Percentiles rank a stretch among this genome's conserved stretches.
These are phyloP conservation scores for Flaveria linearis DNA, from an alignment of 129 eudicot species.

Conservation along the genomic window DNA sequence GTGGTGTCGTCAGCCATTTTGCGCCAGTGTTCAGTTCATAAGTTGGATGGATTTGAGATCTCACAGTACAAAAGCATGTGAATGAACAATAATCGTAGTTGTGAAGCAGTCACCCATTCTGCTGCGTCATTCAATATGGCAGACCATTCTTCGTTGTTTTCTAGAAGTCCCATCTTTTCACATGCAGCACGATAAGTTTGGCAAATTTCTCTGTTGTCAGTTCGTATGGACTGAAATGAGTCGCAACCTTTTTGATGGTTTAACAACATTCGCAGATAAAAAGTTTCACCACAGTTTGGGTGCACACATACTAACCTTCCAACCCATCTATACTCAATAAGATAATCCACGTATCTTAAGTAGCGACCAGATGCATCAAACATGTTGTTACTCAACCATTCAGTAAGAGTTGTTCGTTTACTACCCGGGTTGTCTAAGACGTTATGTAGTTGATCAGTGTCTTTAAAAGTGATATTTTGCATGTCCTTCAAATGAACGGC, in stretches of 20 bases:
- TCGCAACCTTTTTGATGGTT: neutral
- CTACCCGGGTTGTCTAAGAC: neutral
- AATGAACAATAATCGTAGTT: too few relatives aligned
- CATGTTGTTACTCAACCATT: neutral
- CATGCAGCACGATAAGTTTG: neutral
- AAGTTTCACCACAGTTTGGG: neutral
- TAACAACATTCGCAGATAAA: neutral
- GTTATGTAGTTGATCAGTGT: neutral
- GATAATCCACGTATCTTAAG: neutral
- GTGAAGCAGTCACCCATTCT: too few relatives aligned
- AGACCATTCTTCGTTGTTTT: too few relatives aligned
- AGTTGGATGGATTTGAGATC: too few relatives aligned
- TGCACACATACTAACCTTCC: neutral
- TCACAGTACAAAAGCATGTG: too few relatives aligned
- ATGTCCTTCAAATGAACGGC: neutral
- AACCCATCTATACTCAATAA: neutral
- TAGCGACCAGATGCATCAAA: neutral
- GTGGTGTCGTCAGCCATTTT: too few relatives aligned
- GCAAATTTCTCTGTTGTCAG: neutral
- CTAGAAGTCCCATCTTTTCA: neutral
- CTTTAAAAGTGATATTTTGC: neutral
- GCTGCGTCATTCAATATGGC: too few relatives aligned
- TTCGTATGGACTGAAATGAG: neutral
- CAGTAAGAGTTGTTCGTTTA: neutral
- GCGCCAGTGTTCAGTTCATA: too few relatives aligned